Evolutionary conservation across 1,284 basidiomycete species (phyloP), one percentile per base, ranked within the genome.

Genomic region (Pseudozyma hubeiensis): DNA sequence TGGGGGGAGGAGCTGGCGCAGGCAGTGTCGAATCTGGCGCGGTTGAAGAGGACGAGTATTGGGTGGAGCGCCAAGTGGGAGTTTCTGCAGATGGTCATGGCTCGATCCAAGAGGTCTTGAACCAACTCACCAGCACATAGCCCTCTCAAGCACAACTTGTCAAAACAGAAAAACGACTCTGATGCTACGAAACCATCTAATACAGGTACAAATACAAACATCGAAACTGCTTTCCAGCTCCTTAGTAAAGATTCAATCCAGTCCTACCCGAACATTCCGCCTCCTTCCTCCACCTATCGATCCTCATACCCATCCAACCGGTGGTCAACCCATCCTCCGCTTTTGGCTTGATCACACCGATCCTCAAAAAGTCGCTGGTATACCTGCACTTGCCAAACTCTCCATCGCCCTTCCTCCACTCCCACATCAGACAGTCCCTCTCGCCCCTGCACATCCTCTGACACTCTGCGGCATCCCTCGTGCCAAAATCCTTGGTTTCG

Each of bases 241-340:
- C 13, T 29, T 7, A 4, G 16, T 59, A 51, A 4, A 11, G 4
- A 16, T 51, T 54, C 17, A 64, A 30, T 10, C 56, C 56, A 6
- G 61, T 53, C 4, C 55, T 30, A 10, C 61, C 52, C 2, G 35
- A 35, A 50, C 71, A 74, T 3, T 30, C 17, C 2, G n/a, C 5
- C 1, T 53, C 33, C 4, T 13, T 13, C 4, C 58, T 37, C 72
- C 72, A 75, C 11, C 5, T 1, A 17, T 62, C 44, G 43, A 75
- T 63, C 4, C 66, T 7, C 5, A 4, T 55, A 7, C 44, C 53
- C 66, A 75, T 69, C 66, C 66, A 75, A 14, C 72, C 72, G 1
- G 65, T 66, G 0, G 59, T 62, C 14, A 64, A 16, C 9, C n/a
- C 45, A 11, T 48, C 34, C 0, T 35, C 7, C 9, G 41, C 4